Evolutionary conservation across 495 filamentous ascomycete genomes (phyloP), one percentile per base, ranked within the genome.

Genomic region (Umbilicaria muhlenbergii): DNA sequence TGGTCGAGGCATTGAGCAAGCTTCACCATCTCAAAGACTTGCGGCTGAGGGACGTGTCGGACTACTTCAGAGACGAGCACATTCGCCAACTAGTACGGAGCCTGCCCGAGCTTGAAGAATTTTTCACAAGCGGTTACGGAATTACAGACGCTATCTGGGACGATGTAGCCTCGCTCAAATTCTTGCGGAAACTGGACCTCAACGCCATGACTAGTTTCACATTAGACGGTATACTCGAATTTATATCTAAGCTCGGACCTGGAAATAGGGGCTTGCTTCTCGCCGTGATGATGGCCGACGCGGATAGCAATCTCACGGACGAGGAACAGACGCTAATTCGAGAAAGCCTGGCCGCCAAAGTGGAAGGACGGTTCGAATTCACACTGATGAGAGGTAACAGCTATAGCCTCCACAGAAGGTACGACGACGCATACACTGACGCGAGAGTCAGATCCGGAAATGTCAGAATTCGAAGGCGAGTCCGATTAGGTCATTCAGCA

Each of bases 121-220:
- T 82, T 32, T 68, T 62, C 50, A 62, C 69, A 18, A 66, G 69
- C 42, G 73, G 75, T 32, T 73, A 71, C 34, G 67, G 65, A 11
- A 60, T 77, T 24, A 62, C 69, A 0, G 70, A 80, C 47, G 60
- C 59, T 34, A 56, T 69, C 11, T 74, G 73, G 56, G 51, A 60
- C 11, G 51, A 52, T 3, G 60, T 71, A 21, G 39, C 71, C 8
- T 44, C 55, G 33, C 50, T 63, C 19, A 46, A 53, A 4, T 51
- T 56, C n/a, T 58, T 81, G 19, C 63, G 59, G 28, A 52, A 50
- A 5, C 60, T 80, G 2, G 58, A 55, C 19, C 59, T 76, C 31
- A 62, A 62, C 40, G 67, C 67, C 31, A 35, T 60, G 3, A 71
- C 72, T 12, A 44, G 49, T 10, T 74, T 80, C 54, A 66, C 62